Conservation (phyloP, 352 stramenopile species). For the Phytopythium aichiense region DNA sequence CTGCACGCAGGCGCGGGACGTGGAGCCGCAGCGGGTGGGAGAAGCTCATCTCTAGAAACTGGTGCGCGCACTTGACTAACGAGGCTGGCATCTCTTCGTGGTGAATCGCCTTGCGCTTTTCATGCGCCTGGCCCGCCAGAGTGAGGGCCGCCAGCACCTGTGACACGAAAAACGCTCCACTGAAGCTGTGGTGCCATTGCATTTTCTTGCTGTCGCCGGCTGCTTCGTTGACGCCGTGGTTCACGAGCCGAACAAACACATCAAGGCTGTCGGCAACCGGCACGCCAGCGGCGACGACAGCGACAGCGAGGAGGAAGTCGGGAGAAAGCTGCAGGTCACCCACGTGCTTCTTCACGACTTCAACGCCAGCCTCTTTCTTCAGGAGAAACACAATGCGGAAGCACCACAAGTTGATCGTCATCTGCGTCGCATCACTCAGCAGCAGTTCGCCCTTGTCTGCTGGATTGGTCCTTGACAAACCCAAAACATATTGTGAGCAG, state of each 20-base stretch:
- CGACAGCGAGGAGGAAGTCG: slow-evolving; percentile 63
- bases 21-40: slow-evolving; percentile 12
- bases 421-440: slow-evolving; percentile 14
- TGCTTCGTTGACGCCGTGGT: slow-evolving; percentile 42
- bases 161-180: slow-evolving; percentile 40
- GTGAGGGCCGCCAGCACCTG: slow-evolving; percentile 43
- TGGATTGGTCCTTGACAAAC: background rate
- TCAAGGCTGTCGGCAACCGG: slow-evolving; percentile 53
- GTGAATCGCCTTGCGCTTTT: slow-evolving; percentile 44
- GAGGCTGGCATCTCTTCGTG: slow-evolving; percentile 46
- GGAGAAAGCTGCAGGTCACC: slow-evolving; percentile 44
- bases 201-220: slow-evolving; percentile 18
- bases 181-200: slow-evolving; percentile 22
- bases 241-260: slow-evolving; percentile 47
- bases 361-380: slow-evolving; percentile 73
- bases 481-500: background rate
- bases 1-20: slow-evolving; percentile 25
- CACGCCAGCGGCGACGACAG: slow-evolving; percentile 57
- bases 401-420: slow-evolving; percentile 58
- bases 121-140: slow-evolving; percentile 46
- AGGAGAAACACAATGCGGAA: slow-evolving; percentile 69
- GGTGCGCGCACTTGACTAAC: slow-evolving; percentile 39
- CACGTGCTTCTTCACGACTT: slow-evolving; percentile 43
- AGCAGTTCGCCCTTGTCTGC: background rate
- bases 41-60: slow-evolving; percentile 23